A percentile compares a stretch with the other conserved stretches of the same genome.
phyloP scores from a whole-genome alignment of 2,329 filamentous ascomycete genomes.

The Penicillium sp. region DNA sequence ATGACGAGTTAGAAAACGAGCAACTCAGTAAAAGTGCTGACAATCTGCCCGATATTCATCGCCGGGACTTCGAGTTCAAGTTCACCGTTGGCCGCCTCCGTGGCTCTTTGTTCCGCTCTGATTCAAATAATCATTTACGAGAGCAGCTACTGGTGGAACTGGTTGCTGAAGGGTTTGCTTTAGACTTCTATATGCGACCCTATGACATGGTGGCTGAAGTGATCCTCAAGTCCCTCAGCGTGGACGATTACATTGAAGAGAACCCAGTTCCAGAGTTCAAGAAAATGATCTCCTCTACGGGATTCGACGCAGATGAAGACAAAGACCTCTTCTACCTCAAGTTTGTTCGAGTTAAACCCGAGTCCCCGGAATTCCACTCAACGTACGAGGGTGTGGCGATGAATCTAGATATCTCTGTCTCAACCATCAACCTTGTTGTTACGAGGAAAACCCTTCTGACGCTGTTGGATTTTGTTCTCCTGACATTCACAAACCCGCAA shows the following conservation, averaged over 20 bases:
- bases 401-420: conserved; percentile 87
- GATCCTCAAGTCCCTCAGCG: conserved; percentile 79
- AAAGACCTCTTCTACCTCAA: conserved; percentile 86
- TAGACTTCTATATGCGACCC: conserved; percentile 85
- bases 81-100: conserved; percentile 95
- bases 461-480: conserved; percentile 87
- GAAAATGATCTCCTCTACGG: conserved; percentile 94
- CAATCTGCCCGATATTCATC: conserved; percentile 73
- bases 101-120: conserved; percentile 87
- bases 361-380: conserved; percentile 90
- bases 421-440: conserved; percentile 94
- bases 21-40: conserved; percentile 54
- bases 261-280: conserved; percentile 90
- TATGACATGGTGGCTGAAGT: conserved; percentile 96
- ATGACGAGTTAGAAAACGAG: conserved; percentile 66
- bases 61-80: conserved; percentile 93
- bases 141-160: conserved; percentile 89
- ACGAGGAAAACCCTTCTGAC: conserved; percentile 92
- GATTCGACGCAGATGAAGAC: conserved; percentile 69
- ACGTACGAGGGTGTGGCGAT: conserved; percentile 93
- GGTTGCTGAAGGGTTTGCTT: conserved; percentile 83
- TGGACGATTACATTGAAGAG: conserved; percentile 93
- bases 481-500: conserved; percentile 78
- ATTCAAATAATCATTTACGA: conserved; percentile 73
- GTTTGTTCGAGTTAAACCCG: conserved; percentile 84